Base-by-base conservation (phyloP, 371 early-diverging fungal genomes). In the Actinomucor elegans region DNA sequence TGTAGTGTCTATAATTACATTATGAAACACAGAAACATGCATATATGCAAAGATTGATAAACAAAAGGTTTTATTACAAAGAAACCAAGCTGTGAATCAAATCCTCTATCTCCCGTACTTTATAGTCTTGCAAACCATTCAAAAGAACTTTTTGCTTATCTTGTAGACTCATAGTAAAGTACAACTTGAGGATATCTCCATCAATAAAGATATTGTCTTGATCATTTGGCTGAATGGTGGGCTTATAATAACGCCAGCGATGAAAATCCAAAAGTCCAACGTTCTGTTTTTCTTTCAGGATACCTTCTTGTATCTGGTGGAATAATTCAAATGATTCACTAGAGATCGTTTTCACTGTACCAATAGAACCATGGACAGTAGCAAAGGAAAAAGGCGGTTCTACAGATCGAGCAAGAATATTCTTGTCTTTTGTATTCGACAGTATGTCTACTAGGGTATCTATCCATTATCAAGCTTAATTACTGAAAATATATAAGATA, bases 181-280 rank as follows among this genome's bases (percentile, higher is more conserved):
- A 94, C 47, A 63, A 55, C 64, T 94, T 93, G 11, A 97, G 75
- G 37, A 96, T 55, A 66, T 96, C 96, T 3, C 97, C 97, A 61
- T 97, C 97, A 29, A 97, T 64, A 54, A 37, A 60, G 20, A 31
- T 90, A 86, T 4, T 82, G 79, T 35, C 71, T 67, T 20, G 80
- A 57, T 21, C 67, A 64, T 7, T 64, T 47, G 0, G 55, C 64
- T 77, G 84, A 27, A 44, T 35, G 20, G 34, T 46, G 18, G 62
- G 56, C n/a, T 52, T 48, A 58, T 81, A 92, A 4, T 61, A 62
- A 18, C 94, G 76, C 88, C 89, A 94, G 10, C 73, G 71, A 20
- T 44, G 28, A 67, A 88, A 81, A n/a, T 67, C 67, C 10, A 90
- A 64, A 6, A 71, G 74, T 3, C 89, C 91, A n/a, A 83, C 73